Percentiles rank a stretch among this genome's conserved stretches.
phyloP scores from a whole-genome alignment of 179 eudicot species.

The Spergularia azorica region DNA sequence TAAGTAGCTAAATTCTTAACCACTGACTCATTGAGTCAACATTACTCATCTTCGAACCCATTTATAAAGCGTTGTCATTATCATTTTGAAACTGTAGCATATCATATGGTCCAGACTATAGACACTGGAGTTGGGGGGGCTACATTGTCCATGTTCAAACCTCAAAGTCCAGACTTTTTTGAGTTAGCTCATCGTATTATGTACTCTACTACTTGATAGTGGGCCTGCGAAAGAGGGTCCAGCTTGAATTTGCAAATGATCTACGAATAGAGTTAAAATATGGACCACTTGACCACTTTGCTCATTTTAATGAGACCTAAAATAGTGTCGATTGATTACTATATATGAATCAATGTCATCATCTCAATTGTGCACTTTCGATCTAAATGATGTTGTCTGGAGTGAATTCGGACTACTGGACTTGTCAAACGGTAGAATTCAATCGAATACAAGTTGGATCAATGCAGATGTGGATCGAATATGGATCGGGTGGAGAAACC shows the following conservation, averaged over 20 bases:
- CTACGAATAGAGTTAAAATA: too few relatives aligned
- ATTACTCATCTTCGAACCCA: too few relatives aligned
- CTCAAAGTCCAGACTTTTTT: not conserved
- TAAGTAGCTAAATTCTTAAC: too few relatives aligned
- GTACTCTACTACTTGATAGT: not conserved
- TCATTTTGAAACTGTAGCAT: too few relatives aligned
- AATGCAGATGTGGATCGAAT: too few relatives aligned
- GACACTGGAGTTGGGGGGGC: not conserved
- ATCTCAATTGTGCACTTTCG: not conserved
- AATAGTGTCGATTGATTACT: not conserved
- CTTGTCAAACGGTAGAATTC: too few relatives aligned
- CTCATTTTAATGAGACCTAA: not conserved
- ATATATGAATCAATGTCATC: not conserved
- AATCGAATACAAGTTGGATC: too few relatives aligned
- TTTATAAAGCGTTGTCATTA: too few relatives aligned
- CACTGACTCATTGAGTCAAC: too few relatives aligned
- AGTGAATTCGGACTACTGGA: not conserved
- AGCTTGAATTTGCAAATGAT: not conserved
- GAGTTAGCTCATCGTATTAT: not conserved
- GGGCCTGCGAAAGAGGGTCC: not conserved
- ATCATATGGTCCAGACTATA: too few relatives aligned
- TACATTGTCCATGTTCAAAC: not conserved
- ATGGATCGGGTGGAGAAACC: too few relatives aligned
- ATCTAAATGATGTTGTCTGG: not conserved
- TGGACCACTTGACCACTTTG: not conserved